A percentile compares a stretch with the other conserved stretches of the same genome.
Conservation (phyloP, 1,284 basidiomycete genomes). For the Erythrobasidium hasegawianum region DNA sequence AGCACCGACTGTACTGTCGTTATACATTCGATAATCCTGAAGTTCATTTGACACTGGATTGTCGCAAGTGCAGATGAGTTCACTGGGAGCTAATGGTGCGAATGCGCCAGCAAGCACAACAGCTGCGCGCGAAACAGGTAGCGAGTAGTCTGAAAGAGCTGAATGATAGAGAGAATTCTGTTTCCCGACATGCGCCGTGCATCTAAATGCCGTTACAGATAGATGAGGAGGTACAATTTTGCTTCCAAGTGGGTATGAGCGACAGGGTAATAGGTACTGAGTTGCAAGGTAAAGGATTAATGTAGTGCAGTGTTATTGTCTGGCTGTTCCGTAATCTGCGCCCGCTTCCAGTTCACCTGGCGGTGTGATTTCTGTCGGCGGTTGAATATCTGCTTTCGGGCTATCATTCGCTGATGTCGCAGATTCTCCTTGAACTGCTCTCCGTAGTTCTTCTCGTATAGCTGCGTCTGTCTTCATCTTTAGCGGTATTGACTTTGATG, state of each 20-base stretch:
- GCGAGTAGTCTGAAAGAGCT: slow-evolving; percentile 42
- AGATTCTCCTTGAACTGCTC: neutral
- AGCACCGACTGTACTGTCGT: slow-evolving; percentile 2
- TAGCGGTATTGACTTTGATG: slow-evolving; percentile 4
- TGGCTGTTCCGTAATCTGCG: slow-evolving; percentile 24
- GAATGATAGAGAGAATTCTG: slow-evolving; percentile 44
- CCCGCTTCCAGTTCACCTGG: slow-evolving; percentile 12
- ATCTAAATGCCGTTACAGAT: too few relatives aligned
- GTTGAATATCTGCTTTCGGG: neutral
- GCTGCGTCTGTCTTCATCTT: slow-evolving; percentile 16
- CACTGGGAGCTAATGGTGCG: too few relatives aligned
- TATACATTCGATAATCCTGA: neutral
- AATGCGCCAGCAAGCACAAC: too few relatives aligned
- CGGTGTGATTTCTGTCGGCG: neutral
- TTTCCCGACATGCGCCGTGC: slow-evolving; percentile 42
- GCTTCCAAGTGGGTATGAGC: too few relatives aligned
- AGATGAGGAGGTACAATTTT: too few relatives aligned
- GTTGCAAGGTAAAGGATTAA: neutral
- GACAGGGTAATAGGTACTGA: too few relatives aligned
- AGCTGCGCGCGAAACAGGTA: too few relatives aligned
- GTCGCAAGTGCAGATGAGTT: neutral
- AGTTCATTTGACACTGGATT: slow-evolving; percentile 1
- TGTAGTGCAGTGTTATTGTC: too few relatives aligned
- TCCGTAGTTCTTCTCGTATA: slow-evolving; percentile 8
- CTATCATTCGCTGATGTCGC: neutral